These are phyloP conservation scores for Casuarina cunninghamiana DNA, from an alignment of 306 rosid species.

Conservation along the genomic window DNA sequence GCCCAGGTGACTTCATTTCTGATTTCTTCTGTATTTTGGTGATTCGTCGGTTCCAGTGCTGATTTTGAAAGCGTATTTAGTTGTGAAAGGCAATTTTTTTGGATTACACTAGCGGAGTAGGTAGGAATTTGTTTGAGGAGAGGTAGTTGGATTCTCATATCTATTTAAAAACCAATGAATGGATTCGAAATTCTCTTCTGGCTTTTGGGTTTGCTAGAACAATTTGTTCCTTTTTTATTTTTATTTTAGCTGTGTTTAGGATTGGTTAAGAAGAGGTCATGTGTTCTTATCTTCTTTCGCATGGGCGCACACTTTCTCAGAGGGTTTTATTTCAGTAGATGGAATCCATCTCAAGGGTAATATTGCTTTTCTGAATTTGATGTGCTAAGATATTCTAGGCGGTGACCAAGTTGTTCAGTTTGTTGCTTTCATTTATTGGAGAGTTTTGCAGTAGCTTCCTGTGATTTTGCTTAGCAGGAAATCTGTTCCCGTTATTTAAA, in stretches of 20 bases:
- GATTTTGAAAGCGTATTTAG: neutral
- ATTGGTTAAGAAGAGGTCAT: neutral
- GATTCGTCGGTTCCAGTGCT: neutral
- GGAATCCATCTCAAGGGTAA: neutral
- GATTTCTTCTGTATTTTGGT: neutral
- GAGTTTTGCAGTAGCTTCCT: constrained; percentile 1
- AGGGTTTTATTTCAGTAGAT: neutral
- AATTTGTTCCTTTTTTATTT: neutral
- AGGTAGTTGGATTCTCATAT: constrained; percentile 11
- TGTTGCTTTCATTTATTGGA: neutral
- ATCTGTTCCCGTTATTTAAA: neutral
- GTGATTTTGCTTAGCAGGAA: no score
- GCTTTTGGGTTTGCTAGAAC: neutral
- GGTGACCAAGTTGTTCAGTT: neutral
- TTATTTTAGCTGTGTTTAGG: neutral
- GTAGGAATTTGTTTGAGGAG: neutral
- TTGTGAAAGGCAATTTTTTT: constrained; percentile 2
- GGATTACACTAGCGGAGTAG: neutral
- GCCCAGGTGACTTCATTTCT: constrained; percentile 52
- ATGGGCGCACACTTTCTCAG: neutral
- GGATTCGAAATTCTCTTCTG: neutral
- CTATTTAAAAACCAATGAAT: neutral
- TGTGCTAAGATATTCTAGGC: neutral
- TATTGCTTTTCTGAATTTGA: neutral
- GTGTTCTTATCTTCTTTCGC: constrained; percentile 6